Base-by-base conservation (phyloP, 2,329 filamentous ascomycete genomes). In the Penicillium brevicompactum region DNA sequence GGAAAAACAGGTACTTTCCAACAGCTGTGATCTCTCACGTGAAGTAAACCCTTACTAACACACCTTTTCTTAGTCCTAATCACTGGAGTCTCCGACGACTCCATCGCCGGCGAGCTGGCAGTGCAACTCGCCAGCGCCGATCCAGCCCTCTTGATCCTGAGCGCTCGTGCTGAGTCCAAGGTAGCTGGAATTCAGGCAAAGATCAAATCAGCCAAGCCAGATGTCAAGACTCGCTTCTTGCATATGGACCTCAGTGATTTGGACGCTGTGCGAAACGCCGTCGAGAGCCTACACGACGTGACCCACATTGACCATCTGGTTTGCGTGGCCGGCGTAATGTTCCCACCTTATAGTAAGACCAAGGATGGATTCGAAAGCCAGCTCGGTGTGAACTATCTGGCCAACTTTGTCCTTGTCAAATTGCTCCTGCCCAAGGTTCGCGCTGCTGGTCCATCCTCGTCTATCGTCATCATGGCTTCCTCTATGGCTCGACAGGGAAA, bases 301-400 rank as follows among this genome's bases (percentile, higher is more conserved):
- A 31, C 58, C 4, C 48, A 57, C 34, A 64, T 64, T 27, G 60
- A 67, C 22, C 60, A 63, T 32, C 42, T 63, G 9, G 55, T 60
- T 18, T 58, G 51, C 24, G 52, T 61, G 13, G 63, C 64, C 6
- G 64, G 57, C 5, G 57, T 67, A 2, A 66, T 67, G 64, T 49
- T 53, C 9, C 57, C 57, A 10, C 61, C 63, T 4, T 66, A 59
- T 16, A 38, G 40, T 27, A 63, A 50, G 38, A 65, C 63, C 4
- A 60, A 58, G 11, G 58, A 66, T 53, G 64, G 63, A 5, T 66
- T 75, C 21, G 75, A 78, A 50, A 61, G 65, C 4, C 71, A 80
- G 51, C 73, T 80, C 2, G 79, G 75, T 7, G 74, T 75, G n/a
- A 83, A 83, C 62, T 76, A 82, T 56, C 57, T 83, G 11, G 77